Conservation (phyloP, 345 rosid species). For the Moricandia arvensis region DNA sequence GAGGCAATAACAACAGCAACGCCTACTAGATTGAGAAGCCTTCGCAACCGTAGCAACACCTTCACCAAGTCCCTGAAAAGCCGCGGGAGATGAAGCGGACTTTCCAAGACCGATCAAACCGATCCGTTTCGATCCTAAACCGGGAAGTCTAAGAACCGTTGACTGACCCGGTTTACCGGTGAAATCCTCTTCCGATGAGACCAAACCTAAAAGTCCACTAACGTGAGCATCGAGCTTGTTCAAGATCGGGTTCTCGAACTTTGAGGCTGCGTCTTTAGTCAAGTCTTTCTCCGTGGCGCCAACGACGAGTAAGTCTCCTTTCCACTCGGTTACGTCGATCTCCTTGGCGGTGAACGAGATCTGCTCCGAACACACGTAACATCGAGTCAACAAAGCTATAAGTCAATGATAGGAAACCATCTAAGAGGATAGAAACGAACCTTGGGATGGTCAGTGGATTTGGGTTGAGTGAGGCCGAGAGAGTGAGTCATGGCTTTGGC, state of each 20-base stretch:
- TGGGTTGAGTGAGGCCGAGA: slow-evolving; percentile 85
- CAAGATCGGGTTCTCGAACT: slow-evolving; percentile 72
- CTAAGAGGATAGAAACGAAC: slow-evolving; percentile 41
- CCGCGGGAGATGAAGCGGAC: slow-evolving; percentile 47
- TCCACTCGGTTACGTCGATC: slow-evolving; percentile 71
- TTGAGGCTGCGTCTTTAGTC: slow-evolving; percentile 51
- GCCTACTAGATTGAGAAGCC: slow-evolving; percentile 59
- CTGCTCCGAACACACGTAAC: slow-evolving; percentile 28
- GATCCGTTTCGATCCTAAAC: slow-evolving; percentile 75
- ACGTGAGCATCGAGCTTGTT: slow-evolving; percentile 63
- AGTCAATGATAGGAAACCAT: no score
- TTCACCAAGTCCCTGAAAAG: slow-evolving; percentile 67
- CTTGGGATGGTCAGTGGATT: slow-evolving; percentile 51
- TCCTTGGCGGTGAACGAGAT: slow-evolving; percentile 79
- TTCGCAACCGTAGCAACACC: slow-evolving; percentile 65
- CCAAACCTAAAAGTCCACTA: slow-evolving; percentile 70
- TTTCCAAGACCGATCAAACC: slow-evolving; percentile 87
- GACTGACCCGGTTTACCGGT: slow-evolving; percentile 80
- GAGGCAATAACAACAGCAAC: slow-evolving; percentile 68
- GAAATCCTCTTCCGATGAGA: slow-evolving; percentile 84
- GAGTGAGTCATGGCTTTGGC: slow-evolving; percentile 49
- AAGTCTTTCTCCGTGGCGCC: slow-evolving; percentile 91
- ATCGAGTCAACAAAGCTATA: not conserved
- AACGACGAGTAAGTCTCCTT: slow-evolving; percentile 81
- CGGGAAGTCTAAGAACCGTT: slow-evolving; percentile 67